Conservation (phyloP, 129 eudicot genomes). For the Chrysanthemum seticuspe region DNA sequence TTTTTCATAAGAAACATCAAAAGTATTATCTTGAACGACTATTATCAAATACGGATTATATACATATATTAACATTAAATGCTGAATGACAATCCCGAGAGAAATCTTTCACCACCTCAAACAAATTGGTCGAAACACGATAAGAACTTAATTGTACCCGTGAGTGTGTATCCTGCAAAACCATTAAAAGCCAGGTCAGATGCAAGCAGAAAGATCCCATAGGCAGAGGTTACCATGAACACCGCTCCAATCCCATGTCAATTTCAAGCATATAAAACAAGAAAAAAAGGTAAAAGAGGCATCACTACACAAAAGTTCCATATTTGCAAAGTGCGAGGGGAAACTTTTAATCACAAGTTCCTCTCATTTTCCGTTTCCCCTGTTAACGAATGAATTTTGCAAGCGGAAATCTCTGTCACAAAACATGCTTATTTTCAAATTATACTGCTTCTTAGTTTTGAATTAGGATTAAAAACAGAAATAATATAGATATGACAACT, state of each 20-base stretch:
- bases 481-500: too few species aligned
- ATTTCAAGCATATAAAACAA: neutral
- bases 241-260: too few species aligned
- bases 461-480: neutral
- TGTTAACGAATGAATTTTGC: neutral
- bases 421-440: neutral
- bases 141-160: constrained; percentile 2
- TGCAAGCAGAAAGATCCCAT: constrained; percentile 9
- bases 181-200: neutral
- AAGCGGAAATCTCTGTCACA: neutral
- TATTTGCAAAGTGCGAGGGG: neutral
- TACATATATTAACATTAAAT: constrained; percentile 10
- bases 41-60: constrained; percentile 15
- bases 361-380: neutral
- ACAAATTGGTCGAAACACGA: constrained; percentile 3
- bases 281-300: neutral
- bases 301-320: neutral
- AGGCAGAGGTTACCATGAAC: neutral
- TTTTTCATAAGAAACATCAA: constrained; percentile 14
- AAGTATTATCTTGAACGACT: neutral
- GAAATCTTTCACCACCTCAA: neutral
- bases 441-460: neutral
- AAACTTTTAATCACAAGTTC: neutral
- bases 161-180: constrained; percentile 11
- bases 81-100: neutral